A percentile compares a stretch with the other conserved stretches of the same genome.
Evolutionary conservation across 1,284 basidiomycete genomes (phyloP).

Genomic region (Phylloporus sp.): DNA sequence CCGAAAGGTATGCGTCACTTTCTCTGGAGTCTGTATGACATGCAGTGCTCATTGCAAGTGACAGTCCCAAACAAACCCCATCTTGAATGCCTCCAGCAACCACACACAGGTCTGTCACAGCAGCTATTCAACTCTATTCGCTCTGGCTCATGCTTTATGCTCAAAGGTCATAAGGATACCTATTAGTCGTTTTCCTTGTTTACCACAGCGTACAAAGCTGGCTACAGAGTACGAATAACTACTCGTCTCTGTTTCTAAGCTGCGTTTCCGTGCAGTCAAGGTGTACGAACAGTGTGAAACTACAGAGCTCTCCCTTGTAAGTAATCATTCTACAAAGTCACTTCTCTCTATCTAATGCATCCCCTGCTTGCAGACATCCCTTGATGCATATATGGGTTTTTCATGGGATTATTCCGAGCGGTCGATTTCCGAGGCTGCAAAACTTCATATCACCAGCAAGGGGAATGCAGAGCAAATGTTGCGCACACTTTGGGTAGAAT

Average conservation of each 20-base stretch:
- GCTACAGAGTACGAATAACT: conserved; percentile 75
- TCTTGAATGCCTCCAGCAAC: conserved; percentile 64
- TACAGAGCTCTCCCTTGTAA: conserved; percentile 62
- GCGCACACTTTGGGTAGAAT: conserved; percentile 65
- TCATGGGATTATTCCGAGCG: conserved; percentile 74
- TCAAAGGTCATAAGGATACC: conserved; percentile 72
- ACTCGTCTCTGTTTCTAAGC: conserved; percentile 77
- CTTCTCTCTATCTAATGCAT: conserved; percentile 3
- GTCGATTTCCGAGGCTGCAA: conserved; percentile 73
- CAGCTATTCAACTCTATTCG: background rate
- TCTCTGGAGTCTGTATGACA: background rate
- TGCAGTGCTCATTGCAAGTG: conserved; percentile 36
- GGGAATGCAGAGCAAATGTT: conserved; percentile 59
- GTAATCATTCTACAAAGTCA: background rate
- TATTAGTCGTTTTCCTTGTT: conserved; percentile 87
- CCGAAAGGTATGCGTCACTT: conserved; percentile 49
- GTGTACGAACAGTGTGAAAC: conserved; percentile 64
- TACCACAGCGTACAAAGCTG: conserved; percentile 76
- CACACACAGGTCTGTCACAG: conserved; percentile 61
- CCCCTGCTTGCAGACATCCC: conserved; percentile 43
- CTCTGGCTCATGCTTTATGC: conserved; percentile 8
- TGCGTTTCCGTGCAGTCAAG: conserved; percentile 61
- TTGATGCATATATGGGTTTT: conserved; percentile 67
- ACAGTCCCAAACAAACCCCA: conserved; percentile 42
- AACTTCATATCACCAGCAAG: conserved; percentile 54